Percentiles rank a stretch among this genome's conserved stretches.
These are phyloP conservation scores for Maudiozyma serrabonitensis DNA, from an alignment of 805 yeast species.

Conservation along the genomic window DNA sequence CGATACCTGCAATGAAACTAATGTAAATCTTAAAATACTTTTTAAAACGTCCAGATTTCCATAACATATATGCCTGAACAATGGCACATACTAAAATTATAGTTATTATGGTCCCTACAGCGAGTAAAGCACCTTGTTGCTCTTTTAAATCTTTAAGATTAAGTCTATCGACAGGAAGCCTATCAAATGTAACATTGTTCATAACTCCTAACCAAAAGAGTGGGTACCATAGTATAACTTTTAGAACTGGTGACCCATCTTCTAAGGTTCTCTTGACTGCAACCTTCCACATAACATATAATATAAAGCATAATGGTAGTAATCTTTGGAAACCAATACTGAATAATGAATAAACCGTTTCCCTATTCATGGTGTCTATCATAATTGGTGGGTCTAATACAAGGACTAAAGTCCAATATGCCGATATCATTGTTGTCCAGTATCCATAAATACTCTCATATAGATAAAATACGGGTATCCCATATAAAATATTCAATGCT, in stretches of 20 bases:
- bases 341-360: slow-evolving; percentile 46
- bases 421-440: slow-evolving; percentile 54
- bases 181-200: slow-evolving; percentile 81
- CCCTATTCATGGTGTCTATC: slow-evolving; percentile 44
- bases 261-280: slow-evolving; percentile 43
- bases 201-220: slow-evolving; percentile 76
- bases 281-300: slow-evolving; percentile 59
- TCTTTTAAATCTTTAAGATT: slow-evolving; percentile 59
- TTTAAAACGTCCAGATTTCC: slow-evolving; percentile 66
- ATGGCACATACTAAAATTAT: slow-evolving; percentile 46
- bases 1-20: slow-evolving; percentile 34
- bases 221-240: slow-evolving; percentile 53
- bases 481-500: slow-evolving; percentile 48
- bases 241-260: slow-evolving; percentile 34
- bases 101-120: slow-evolving; percentile 44
- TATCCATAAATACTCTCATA: slow-evolving; percentile 39
- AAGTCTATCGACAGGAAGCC: slow-evolving; percentile 79
- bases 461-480: slow-evolving; percentile 51
- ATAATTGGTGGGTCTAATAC: slow-evolving; percentile 71
- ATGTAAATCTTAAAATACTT: slow-evolving; percentile 49
- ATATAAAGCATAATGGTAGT: slow-evolving; percentile 62
- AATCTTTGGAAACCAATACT: slow-evolving; percentile 67
- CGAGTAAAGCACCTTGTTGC: slow-evolving; percentile 68
- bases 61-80: slow-evolving; percentile 67
- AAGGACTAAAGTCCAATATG: slow-evolving; percentile 75